Evolutionary conservation across 768 basidiomycete genomes (phyloP), one percentile per base, ranked within the genome.

Genomic region (Sporobolomyces roseus): DNA sequence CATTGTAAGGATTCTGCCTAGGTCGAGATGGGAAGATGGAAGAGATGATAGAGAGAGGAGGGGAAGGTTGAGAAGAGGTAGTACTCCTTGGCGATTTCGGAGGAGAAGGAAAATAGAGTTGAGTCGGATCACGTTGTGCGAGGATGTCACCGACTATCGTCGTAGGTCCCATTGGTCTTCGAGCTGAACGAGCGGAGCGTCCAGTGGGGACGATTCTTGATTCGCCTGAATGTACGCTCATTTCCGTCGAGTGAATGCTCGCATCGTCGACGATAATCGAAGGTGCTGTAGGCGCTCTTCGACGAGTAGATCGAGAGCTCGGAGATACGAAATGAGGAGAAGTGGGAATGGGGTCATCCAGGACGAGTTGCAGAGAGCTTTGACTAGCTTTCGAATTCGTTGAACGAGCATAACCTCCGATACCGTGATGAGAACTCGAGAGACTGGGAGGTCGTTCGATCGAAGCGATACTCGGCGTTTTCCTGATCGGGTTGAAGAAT

Each of bases 21-120:
- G 56, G 56, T 13, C 58, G 58, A 23, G 58, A 60, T 3, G 58
- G 58, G 32, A 60, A 60, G 30, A 60, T 45, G 45, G 58, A 48
- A 19, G 58, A 48, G 14, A 48, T 46, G 32, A 48, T 60, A 25
- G 58, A 60, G 32, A 46, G 58, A 14, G 58, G 43, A 8, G 58
- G 33, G 49, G 61, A 45, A 13, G 49, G 38, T 33, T 43, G 27
- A 13, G 53, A 61, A 21, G 32, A 29, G 16, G 45, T 14, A 3
- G 46, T 45, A 21, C 29, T 36, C 1, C 27, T 33, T 13, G 50
- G 29, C 49, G 35, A 21, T 36, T 53, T 41, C 38, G 38, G 1
- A 60, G 45, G 17, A 0, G 60, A 30, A 0, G 66, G 66, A 13
- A 67, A 67, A 52, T 61, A 66, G 1, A 67, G 46, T 38, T 21